Evolutionary conservation across 371 early-diverging fungal species (phyloP).

Genomic region (Mucor indicus): DNA sequence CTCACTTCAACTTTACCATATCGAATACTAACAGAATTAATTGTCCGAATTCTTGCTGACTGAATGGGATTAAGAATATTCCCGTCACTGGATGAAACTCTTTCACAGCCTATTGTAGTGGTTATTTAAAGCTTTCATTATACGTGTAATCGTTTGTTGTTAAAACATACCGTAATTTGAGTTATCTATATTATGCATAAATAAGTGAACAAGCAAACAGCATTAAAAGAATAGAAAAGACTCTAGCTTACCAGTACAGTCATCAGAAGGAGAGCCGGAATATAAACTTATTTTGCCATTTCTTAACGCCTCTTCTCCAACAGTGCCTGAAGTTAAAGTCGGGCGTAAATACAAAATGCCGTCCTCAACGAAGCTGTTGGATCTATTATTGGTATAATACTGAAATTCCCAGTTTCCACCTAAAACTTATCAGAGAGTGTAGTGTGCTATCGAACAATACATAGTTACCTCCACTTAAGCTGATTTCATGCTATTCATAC

Average conservation of each 20-base stretch:
- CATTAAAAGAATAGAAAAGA: not conserved
- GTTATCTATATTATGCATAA: constrained; percentile 25
- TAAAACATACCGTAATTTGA: constrained; percentile 30
- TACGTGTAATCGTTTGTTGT: not conserved
- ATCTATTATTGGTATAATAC: constrained; percentile 57
- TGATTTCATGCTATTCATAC: constrained; percentile 48
- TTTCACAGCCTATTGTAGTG: constrained; percentile 56
- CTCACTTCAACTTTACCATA: constrained; percentile 66
- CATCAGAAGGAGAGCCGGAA: constrained; percentile 30
- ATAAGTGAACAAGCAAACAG: not conserved
- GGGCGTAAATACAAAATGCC: constrained; percentile 67
- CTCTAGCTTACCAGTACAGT: constrained; percentile 31
- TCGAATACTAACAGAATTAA: constrained; percentile 46
- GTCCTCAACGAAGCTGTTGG: constrained; percentile 63
- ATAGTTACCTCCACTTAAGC: constrained; percentile 48
- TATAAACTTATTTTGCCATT: constrained; percentile 34
- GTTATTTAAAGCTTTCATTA: too few species aligned
- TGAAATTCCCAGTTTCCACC: constrained; percentile 60
- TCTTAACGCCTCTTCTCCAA: constrained; percentile 33
- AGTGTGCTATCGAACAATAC: not conserved
- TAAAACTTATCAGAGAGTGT: not conserved
- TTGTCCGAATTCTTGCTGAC: constrained; percentile 53
- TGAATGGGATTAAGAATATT: constrained; percentile 68
- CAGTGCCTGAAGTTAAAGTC: constrained; percentile 47
- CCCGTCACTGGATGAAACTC: constrained; percentile 40